phyloP scores from a whole-genome alignment of 345 rosid species.

The Iberis pinnata region DNA sequence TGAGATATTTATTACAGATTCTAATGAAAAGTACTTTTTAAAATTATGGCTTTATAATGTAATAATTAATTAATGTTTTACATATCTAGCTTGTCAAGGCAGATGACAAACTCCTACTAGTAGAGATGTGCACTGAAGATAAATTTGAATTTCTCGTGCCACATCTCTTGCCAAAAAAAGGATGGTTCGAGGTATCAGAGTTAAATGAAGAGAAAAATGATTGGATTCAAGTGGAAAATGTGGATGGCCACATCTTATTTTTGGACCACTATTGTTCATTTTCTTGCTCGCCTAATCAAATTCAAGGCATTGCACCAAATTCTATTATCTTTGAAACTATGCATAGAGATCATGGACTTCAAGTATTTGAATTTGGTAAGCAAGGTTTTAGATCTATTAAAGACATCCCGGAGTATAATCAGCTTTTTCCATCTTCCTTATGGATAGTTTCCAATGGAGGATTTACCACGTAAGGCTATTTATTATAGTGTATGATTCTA shows the following conservation, averaged over 20 bases:
- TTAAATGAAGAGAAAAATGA: constrained; percentile 18
- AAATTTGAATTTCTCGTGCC: too few species aligned
- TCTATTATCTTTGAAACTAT: constrained; percentile 4
- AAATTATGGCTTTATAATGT: too few species aligned
- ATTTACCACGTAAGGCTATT: too few species aligned
- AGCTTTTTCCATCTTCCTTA: constrained; percentile 8
- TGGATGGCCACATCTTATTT: constrained; percentile 17
- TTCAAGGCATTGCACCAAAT: constrained; percentile 13
- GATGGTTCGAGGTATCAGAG: neutral
- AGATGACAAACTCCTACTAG: constrained; percentile 18
- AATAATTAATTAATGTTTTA: too few species aligned
- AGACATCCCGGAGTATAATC: constrained; percentile 1
- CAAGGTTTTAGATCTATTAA: constrained; percentile 6
- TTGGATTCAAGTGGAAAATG: constrained; percentile 22
- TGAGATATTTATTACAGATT: too few species aligned
- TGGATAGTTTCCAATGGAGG: constrained; percentile 19
- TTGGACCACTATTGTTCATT: constrained; percentile 7
- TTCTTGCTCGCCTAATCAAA: constrained; percentile 18
- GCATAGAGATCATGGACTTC: neutral
- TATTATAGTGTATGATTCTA: too few species aligned
- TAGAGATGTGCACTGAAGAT: constrained; percentile 7
- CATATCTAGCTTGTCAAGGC: constrained; percentile 8
- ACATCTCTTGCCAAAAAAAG: too few species aligned
- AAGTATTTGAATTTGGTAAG: neutral
- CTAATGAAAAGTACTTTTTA: too few species aligned